phyloP scores from a whole-genome alignment of 768 basidiomycete species.

The Tulasnella sp. region DNA sequence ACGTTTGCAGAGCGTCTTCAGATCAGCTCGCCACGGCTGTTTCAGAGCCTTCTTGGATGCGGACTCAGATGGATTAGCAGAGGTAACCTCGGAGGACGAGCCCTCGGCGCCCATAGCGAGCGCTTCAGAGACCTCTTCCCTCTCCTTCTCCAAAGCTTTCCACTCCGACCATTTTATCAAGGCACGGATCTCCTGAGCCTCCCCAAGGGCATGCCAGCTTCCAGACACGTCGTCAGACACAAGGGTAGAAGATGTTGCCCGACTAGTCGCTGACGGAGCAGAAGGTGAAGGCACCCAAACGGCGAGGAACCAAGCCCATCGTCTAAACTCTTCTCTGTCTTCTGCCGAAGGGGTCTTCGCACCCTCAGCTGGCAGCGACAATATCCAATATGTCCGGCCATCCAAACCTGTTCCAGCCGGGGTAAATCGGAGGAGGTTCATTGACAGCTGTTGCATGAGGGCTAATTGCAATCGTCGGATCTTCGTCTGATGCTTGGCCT shows the following conservation, averaged over 20 bases:
- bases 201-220: conserved; percentile 73
- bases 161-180: conserved; percentile 58
- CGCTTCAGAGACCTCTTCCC: background rate
- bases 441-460: conserved; percentile 48
- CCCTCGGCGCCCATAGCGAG: background rate
- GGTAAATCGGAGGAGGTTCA: conserved; percentile 52
- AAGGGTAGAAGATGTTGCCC: conserved; percentile 37
- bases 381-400: conserved; percentile 63
- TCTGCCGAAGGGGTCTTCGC: conserved; percentile 53
- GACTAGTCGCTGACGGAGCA: conserved; percentile 44
- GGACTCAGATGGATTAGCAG: background rate
- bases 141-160: background rate
- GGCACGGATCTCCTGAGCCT: conserved; percentile 60
- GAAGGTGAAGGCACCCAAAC: conserved; percentile 44
- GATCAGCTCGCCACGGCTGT: conserved; percentile 36
- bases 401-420: conserved; percentile 66
- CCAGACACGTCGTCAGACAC: conserved; percentile 46
- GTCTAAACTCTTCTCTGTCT: conserved; percentile 51
- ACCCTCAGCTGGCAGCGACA: conserved; percentile 52
- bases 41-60: background rate
- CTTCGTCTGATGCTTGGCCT: conserved; percentile 49
- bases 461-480: conserved; percentile 48
- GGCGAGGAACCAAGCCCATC: conserved; percentile 76
- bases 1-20: conserved; percentile 49
- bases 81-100: conserved; percentile 8